Base-by-base conservation (phyloP, 495 filamentous ascomycete species). In the Aspergillus bridgeri region DNA sequence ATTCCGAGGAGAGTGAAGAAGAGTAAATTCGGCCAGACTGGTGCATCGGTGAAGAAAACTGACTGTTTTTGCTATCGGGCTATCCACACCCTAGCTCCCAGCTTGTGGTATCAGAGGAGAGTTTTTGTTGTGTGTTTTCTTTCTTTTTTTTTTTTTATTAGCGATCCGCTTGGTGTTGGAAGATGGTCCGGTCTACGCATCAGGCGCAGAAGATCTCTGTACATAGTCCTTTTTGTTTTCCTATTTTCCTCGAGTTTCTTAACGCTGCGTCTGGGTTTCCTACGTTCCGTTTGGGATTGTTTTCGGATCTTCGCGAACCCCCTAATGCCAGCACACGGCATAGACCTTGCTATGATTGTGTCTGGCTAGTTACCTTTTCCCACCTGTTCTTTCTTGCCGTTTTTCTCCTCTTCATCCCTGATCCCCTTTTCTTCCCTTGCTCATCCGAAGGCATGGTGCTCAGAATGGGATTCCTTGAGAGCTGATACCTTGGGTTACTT, bases 1-100 rank as follows among this genome's bases (percentile, higher is more conserved):
- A 80, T 56, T 78, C 76, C 23, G 79, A 81, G 51, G 80, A 83
- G 64, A 82, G 79, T 57, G 79, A 82, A 60, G 80, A 83, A 60
- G 80, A 83, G 69, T 82, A 70, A 68, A 63, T 13, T 15, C 33
- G 6, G 33, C 11, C 33, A 15, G 33, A 38, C 11, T 15, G 17
- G 11, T 38, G 33, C 33, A 15, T 15, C 33, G 33, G 33, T 38
- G 33, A 38, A 38, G 11, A 38, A 11, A 38, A 38, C 33, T 4
- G 33, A 38, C 29, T 13, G 22, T 38, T 6, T 46, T 52, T 33
- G 43, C 38, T 58, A 23, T 25, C 48, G 23, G 60, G 63, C 61
- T 68, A 65, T 67, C 64, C 18, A 23, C 19, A 15, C 23, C 50
- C 20, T 52, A 33, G 22, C 42, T 52, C 11, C 21, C 23, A 15